A percentile compares a stretch with the other conserved stretches of the same genome.
Evolutionary conservation across 495 filamentous ascomycete species (phyloP).

Genomic region (Penicillium diatomitis): DNA sequence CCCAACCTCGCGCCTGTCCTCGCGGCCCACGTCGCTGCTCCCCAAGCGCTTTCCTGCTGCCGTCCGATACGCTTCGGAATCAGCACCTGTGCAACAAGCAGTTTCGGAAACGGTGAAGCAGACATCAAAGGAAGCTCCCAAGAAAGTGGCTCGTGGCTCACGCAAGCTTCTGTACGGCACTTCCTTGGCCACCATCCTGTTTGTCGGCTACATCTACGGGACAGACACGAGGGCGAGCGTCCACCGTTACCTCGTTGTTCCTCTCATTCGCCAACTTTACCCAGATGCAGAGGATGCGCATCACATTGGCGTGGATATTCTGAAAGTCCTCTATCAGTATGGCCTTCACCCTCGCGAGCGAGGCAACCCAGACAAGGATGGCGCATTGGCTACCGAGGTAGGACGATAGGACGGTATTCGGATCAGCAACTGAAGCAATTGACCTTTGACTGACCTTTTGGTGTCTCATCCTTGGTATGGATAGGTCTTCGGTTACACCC

Average conservation of each 20-base stretch:
- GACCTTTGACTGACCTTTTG: conserved; percentile 2
- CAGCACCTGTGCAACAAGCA: conserved; percentile 10
- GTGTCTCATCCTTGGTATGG: neutral
- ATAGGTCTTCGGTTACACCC: conserved; percentile 65
- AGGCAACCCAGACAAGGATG: conserved; percentile 40
- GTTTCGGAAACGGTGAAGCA: conserved; percentile 15
- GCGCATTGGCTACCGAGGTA: conserved; percentile 45
- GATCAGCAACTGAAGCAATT: neutral
- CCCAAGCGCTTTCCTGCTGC: conserved; percentile 8
- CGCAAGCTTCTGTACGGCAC: conserved; percentile 46
- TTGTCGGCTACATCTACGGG: conserved; percentile 61
- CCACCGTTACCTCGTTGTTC: conserved; percentile 74
- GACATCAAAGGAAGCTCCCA: conserved; percentile 23
- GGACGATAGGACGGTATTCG: neutral
- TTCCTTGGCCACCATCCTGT: conserved; percentile 40
- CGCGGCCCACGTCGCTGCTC: conserved; percentile 15
- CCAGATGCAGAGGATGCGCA: conserved; percentile 91
- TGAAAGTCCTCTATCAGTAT: conserved; percentile 47
- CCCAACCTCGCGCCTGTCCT: conserved; percentile 14
- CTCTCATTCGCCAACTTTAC: conserved; percentile 57
- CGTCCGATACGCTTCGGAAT: conserved; percentile 26
- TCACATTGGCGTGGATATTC: conserved; percentile 55
- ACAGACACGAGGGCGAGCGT: conserved; percentile 86
- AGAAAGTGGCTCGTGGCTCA: conserved; percentile 25
- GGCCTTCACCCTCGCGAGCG: conserved; percentile 69